Conservation (phyloP, 305 asterid genomes). For the Lippia alba region DNA sequence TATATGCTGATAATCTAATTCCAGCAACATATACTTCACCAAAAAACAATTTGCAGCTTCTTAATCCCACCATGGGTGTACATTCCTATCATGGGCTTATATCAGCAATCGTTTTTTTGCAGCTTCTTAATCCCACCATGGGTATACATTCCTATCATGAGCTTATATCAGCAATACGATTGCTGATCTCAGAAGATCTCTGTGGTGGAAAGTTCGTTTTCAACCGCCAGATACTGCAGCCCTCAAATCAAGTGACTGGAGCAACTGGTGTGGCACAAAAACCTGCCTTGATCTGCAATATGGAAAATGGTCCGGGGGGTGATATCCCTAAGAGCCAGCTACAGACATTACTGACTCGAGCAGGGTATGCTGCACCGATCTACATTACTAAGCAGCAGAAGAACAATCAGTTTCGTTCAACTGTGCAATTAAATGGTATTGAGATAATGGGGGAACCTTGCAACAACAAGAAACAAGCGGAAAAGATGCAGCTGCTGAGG, state of each 20-base stretch:
- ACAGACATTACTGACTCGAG: conserved; percentile 86
- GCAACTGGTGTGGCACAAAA: conserved; percentile 43
- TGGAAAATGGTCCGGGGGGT: conserved; percentile 89
- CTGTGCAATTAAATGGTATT: conserved; percentile 75
- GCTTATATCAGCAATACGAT: conserved; percentile 79
- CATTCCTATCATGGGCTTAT: conserved; percentile 74
- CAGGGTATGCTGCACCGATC: conserved; percentile 73
- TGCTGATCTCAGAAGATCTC: conserved; percentile 75
- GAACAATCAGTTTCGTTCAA: conserved; percentile 66
- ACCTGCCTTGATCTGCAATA: conserved; percentile 40
- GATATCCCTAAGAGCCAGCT: conserved; percentile 91
- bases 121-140: conserved; percentile 89
- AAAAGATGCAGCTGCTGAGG: conserved; percentile 92
- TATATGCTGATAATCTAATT: conserved; percentile 17
- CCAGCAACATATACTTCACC: neutral
- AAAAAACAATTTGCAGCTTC: conserved; percentile 63
- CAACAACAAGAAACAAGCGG: conserved; percentile 93
- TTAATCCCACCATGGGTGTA: conserved; percentile 73
- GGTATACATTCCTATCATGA: conserved; percentile 68
- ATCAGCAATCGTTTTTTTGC: conserved; percentile 76
- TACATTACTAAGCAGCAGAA: conserved; percentile 70
- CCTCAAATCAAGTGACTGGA: conserved; percentile 43
- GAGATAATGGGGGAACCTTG: conserved; percentile 79
- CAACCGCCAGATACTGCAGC: conserved; percentile 52
- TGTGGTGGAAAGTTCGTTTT: conserved; percentile 79